Evolutionary conservation across 2,329 filamentous ascomycete species (phyloP).

Genomic region (Allantophomopsis cytisporea): DNA sequence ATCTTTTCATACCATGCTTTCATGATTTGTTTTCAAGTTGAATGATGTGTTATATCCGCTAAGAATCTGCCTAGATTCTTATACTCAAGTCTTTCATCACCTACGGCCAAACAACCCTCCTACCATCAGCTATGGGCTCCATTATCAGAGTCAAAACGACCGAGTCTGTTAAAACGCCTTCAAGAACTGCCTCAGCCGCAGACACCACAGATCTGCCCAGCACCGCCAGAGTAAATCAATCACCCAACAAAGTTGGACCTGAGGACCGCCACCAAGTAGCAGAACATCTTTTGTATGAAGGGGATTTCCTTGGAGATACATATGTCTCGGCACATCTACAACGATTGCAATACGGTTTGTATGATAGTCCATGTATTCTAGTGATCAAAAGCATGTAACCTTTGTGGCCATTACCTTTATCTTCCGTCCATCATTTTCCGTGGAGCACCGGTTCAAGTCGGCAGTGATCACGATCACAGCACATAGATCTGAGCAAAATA

Average conservation of each 20-base stretch:
- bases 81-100: no score
- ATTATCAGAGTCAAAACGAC: no score
- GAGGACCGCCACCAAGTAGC: conserved; percentile 15
- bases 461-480: conserved; percentile 27
- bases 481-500: conserved; percentile 10
- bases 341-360: conserved; percentile 33
- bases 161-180: background rate
- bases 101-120: no score
- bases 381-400: conserved; percentile 27
- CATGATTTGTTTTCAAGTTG: no score
- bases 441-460: conserved; percentile 29
- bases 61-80: no score
- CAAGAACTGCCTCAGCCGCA: background rate
- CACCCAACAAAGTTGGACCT: conserved; percentile 8
- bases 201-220: background rate
- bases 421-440: conserved; percentile 29
- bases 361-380: conserved; percentile 25
- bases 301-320: conserved; percentile 28
- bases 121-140: no score
- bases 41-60: no score
- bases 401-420: conserved; percentile 33
- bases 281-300: conserved; percentile 31
- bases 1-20: no score
- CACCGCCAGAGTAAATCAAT: background rate
- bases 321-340: conserved; percentile 34